Base-by-base conservation (phyloP, 306 rosid genomes). In the Trifolium repens region DNA sequence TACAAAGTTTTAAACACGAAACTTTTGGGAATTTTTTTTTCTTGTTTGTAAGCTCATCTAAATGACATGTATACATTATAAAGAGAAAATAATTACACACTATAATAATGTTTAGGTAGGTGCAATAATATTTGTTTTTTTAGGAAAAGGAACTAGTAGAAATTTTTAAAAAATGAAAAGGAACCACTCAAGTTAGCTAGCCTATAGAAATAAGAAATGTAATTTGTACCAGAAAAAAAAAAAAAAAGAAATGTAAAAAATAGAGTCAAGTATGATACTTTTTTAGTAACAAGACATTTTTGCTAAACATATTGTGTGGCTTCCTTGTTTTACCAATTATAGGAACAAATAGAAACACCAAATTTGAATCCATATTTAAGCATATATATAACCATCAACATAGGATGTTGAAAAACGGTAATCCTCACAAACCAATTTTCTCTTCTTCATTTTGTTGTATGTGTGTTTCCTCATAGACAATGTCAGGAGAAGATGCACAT, bases 401-500 rank as follows among this genome's bases (percentile, higher is more conserved):
- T 62, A 32, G 46, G 22, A 62, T 37, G 30, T 27, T 27, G 30
- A 2, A 27, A 27, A 2, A 2, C 30, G 30, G 30, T 2, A 2
- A 27, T 27, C 68, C 12, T 9, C 11, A 16, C 44, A 34, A 2
- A 26, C 47, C 26, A 8, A 8, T 1, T 63, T 35, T 32, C 7
- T 24, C 24, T 35, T 16, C 27, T 63, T 17, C 14, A 9, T 39
- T 35, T 63, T 9, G 26, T 35, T 35, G 7, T 55, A 13, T 16
- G 14, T 15, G 26, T 10, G 4, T 6, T 19, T 34, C 68, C 47
- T 16, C 43, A 27, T 9, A 42, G 11, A 4, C 24, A 17, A 59
- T 59, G 65, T 2, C 65, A 12, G 65, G 39, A 5, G 60, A 44
- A 47, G 46, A 49, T 50, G 74, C 74, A 69, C 15, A 69, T 6